Percentiles rank a stretch among this genome's conserved stretches.
Evolutionary conservation across 2,329 filamentous ascomycete species (phyloP).

Genomic region (Colletotrichum somersetense): DNA sequence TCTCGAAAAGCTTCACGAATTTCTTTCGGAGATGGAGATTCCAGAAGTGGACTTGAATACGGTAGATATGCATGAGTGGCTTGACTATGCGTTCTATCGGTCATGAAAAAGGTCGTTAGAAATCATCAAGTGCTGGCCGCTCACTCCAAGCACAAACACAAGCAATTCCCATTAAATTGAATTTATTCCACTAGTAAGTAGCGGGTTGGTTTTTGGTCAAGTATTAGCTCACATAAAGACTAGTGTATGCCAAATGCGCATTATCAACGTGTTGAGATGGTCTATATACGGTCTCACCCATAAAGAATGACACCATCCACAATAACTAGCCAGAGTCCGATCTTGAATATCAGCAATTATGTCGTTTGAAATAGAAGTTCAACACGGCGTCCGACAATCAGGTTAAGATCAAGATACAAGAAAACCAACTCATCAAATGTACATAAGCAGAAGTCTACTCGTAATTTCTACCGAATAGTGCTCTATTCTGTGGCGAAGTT

Average conservation of each 20-base stretch:
- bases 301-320: not conserved
- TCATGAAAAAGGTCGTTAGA: not conserved
- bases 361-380: not conserved
- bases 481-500: too few relatives aligned
- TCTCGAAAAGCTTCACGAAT: constrained; percentile 34
- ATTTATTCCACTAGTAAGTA: not conserved
- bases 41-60: constrained; percentile 34
- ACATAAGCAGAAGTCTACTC: not conserved
- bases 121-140: too few relatives aligned
- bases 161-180: constrained; percentile 43
- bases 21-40: constrained; percentile 27
- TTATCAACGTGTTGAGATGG: not conserved
- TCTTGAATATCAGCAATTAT: not conserved
- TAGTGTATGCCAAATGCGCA: not conserved
- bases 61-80: constrained; percentile 38
- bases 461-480: too few relatives aligned
- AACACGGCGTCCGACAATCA: not conserved
- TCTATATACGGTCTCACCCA: too few relatives aligned
- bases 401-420: not conserved
- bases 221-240: not conserved
- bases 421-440: not conserved
- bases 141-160: not conserved
- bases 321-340: not conserved
- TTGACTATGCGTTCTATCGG: constrained; percentile 33
- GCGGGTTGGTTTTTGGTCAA: rapidly evolving